Evolutionary conservation across 805 yeast genomes (phyloP).

Genomic region (Tanozyma kutaoensis): DNA sequence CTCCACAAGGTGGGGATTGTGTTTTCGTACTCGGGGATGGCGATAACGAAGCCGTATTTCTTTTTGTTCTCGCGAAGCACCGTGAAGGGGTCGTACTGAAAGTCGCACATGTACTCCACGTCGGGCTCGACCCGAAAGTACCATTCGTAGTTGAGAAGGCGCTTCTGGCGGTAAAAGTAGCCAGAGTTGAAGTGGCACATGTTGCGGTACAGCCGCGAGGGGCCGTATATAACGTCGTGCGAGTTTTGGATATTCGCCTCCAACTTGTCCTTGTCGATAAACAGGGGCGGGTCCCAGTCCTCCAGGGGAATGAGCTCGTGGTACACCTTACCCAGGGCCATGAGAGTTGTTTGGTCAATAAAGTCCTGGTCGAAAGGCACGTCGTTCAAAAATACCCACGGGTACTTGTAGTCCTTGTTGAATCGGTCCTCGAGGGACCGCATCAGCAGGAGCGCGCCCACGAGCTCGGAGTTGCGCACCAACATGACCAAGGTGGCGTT

Average conservation of each 20-base stretch:
- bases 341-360: conserved; percentile 26
- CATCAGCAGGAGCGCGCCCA: conserved; percentile 46
- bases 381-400: conserved; percentile 32
- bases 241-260: conserved; percentile 11
- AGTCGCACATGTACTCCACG: conserved; percentile 41
- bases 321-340: conserved; percentile 29
- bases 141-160: conserved; percentile 34
- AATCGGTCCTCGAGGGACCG: conserved; percentile 30
- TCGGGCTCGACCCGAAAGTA: conserved; percentile 53
- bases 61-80: conserved; percentile 28
- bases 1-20: conserved; percentile 42
- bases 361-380: conserved; percentile 28
- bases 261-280: conserved; percentile 17
- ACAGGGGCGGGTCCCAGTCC: conserved; percentile 28
- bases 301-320: conserved; percentile 25
- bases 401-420: conserved; percentile 23
- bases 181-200: conserved; percentile 75
- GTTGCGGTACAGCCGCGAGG: conserved; percentile 36
- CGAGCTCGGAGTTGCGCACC: conserved; percentile 68
- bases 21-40: conserved; percentile 38
- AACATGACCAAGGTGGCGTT: conserved; percentile 85
- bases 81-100: conserved; percentile 40
- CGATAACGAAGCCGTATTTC: conserved; percentile 35
- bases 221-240: conserved; percentile 29
- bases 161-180: conserved; percentile 34